Conservation (phyloP, 177 flowering plant genomes). For the Vitis hybrid region DNA sequence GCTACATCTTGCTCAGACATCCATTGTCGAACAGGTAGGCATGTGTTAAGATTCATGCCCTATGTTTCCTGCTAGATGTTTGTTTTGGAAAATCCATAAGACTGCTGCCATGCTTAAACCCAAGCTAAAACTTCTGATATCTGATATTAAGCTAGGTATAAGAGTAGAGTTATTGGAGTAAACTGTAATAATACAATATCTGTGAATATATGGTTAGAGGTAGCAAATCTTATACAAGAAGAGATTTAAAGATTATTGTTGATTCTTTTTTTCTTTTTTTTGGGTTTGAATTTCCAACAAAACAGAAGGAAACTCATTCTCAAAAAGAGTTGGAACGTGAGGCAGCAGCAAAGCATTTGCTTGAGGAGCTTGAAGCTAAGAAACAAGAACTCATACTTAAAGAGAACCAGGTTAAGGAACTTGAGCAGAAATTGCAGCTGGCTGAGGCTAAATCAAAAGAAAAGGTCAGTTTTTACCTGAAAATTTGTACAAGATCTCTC, state of each 20-base stretch:
- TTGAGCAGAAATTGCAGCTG: conserved; percentile 55
- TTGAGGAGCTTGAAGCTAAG: conserved; percentile 66
- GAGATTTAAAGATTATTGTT: not conserved
- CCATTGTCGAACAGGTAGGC: conserved; percentile 49
- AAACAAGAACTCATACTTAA: conserved; percentile 39
- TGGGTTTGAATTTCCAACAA: conserved; percentile 7
- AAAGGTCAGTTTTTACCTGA: conserved; percentile 37
- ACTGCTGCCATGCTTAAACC: no score
- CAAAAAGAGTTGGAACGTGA: conserved; percentile 50
- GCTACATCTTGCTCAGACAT: conserved; percentile 40
- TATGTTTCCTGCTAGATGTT: no score
- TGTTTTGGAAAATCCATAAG: no score
- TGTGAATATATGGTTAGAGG: no score
- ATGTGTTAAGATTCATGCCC: not conserved
- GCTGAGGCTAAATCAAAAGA: conserved; percentile 42
- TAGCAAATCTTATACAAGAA: not conserved
- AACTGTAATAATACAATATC: no score
- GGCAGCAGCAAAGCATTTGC: conserved; percentile 40
- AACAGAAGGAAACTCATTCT: conserved; percentile 60
- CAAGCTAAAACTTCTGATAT: no score
- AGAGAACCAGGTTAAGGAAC: conserved; percentile 59
- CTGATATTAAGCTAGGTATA: no score
- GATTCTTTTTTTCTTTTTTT: not conserved
- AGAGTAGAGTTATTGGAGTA: no score
- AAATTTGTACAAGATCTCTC: no score